Conservation (phyloP, 1,284 basidiomycete genomes). For the Ganoderma meredithae region DNA sequence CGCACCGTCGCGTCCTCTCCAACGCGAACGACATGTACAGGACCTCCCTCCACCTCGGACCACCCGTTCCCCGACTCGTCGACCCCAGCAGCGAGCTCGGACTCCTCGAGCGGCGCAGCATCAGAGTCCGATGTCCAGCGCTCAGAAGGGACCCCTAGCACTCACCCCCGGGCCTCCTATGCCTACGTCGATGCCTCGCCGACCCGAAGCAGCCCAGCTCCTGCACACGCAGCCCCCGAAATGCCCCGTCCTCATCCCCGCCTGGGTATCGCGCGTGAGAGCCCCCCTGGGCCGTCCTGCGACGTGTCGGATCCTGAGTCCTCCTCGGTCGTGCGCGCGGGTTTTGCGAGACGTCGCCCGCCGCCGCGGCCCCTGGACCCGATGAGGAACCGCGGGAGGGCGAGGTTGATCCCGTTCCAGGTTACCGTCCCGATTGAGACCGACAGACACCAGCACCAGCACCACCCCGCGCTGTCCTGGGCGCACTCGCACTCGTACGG, state of each 20-base stretch:
- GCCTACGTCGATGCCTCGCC: slow-evolving; percentile 11
- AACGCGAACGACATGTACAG: background rate
- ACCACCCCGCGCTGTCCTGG: too few species aligned
- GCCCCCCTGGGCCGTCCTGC: too few species aligned
- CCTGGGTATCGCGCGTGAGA: background rate
- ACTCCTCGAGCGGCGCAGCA: slow-evolving; percentile 27
- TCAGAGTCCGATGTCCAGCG: background rate
- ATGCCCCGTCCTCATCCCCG: slow-evolving; percentile 11
- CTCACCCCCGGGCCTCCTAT: background rate
- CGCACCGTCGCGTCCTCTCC: background rate
- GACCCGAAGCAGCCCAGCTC: slow-evolving; percentile 17
- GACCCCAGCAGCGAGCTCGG: slow-evolving; percentile 30
- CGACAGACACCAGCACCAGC: too few species aligned
- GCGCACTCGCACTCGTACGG: too few species aligned
- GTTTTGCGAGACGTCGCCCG: too few species aligned
- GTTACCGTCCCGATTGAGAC: too few species aligned
- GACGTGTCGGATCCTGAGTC: too few species aligned
- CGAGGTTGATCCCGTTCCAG: too few species aligned
- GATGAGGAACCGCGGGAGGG: too few species aligned
- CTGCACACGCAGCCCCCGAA: background rate
- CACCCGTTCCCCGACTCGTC: slow-evolving; percentile 16
- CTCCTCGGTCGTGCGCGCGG: too few species aligned
- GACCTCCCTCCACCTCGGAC: background rate
- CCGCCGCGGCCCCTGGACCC: too few species aligned
- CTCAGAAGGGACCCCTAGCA: slow-evolving; percentile 12